Percentiles rank a stretch among this genome's conserved stretches.
These are phyloP conservation scores for Podospora conica DNA, from an alignment of 495 filamentous ascomycete species.

Conservation along the genomic window DNA sequence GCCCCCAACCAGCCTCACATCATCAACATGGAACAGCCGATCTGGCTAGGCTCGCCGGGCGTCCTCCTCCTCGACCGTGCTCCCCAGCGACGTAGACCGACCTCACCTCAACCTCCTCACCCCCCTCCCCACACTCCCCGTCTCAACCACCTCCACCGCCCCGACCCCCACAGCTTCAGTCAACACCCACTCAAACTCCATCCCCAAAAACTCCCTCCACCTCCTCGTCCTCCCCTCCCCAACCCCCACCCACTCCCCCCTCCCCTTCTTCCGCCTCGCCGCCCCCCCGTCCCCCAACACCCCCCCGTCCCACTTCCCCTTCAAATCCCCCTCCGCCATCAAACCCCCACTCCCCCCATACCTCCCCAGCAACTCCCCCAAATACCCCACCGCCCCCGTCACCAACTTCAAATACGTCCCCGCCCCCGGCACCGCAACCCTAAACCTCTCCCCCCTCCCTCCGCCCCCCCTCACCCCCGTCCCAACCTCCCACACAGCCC, in stretches of 20 bases:
- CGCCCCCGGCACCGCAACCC: slow-evolving; percentile 65
- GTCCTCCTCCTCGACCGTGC: not conserved
- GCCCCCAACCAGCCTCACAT: not conserved
- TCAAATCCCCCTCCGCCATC: slow-evolving; percentile 58
- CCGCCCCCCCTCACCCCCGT: slow-evolving; percentile 21
- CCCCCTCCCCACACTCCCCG: slow-evolving; percentile 70
- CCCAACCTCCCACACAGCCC: slow-evolving; percentile 50
- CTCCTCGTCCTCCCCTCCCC: slow-evolving; percentile 70
- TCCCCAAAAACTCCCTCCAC: slow-evolving; percentile 74
- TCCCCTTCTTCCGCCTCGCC: slow-evolving; percentile 52
- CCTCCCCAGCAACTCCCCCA: slow-evolving; percentile 60
- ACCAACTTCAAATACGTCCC: slow-evolving; percentile 72
- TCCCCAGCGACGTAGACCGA: not conserved
- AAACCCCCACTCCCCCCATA: slow-evolving; percentile 50
- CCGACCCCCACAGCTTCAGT: slow-evolving; percentile 74
- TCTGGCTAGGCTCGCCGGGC: not conserved
- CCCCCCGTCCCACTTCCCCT: slow-evolving; percentile 78
- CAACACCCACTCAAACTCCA: slow-evolving; percentile 72
- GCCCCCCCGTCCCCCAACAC: slow-evolving; percentile 52
- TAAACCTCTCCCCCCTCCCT: slow-evolving; percentile 34
- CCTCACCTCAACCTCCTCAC: slow-evolving; percentile 39
- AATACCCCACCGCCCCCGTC: slow-evolving; percentile 56
- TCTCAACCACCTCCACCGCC: slow-evolving; percentile 79
- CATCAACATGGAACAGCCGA: not conserved
- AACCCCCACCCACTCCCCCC: slow-evolving; percentile 66